phyloP scores from a whole-genome alignment of 805 yeast species.

The Wickerhamomyces ciferrii region DNA sequence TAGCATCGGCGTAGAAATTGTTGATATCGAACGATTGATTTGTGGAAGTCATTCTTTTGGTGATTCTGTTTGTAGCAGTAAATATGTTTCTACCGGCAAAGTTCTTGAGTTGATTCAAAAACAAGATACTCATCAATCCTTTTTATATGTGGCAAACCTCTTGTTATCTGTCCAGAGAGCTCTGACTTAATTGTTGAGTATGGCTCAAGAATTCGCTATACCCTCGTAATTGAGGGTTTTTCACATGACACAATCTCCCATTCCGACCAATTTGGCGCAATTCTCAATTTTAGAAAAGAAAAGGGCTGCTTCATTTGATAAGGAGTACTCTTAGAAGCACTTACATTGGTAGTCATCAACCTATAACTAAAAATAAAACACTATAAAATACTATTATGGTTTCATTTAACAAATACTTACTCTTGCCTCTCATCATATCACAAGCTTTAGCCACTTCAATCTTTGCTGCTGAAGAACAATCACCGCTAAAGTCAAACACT shows the following conservation, averaged over 20 bases:
- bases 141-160: not conserved
- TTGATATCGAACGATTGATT: constrained; percentile 4
- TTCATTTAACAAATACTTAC: constrained; percentile 1
- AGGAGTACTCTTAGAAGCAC: not conserved
- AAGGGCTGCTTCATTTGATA: not conserved
- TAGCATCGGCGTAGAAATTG: constrained; percentile 43
- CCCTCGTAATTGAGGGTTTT: not conserved
- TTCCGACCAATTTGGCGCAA: not conserved
- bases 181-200: not conserved
- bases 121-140: not conserved
- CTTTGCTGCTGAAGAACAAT: constrained; percentile 15
- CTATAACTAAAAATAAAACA: not conserved
- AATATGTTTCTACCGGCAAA: constrained; percentile 1
- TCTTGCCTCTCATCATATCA: not conserved
- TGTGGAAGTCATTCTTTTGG: constrained; percentile 8
- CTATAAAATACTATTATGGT: constrained; percentile 1
- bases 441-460: constrained; percentile 9
- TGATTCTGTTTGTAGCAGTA: not conserved
- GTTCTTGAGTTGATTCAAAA: constrained; percentile 1
- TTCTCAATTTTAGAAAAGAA: not conserved
- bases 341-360: not conserved
- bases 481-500: constrained; percentile 9
- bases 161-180: not conserved
- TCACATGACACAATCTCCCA: no score
- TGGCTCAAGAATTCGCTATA: not conserved